These are phyloP conservation scores for Primulina eburnea DNA, from an alignment of 257 asterid species.

Conservation along the genomic window DNA sequence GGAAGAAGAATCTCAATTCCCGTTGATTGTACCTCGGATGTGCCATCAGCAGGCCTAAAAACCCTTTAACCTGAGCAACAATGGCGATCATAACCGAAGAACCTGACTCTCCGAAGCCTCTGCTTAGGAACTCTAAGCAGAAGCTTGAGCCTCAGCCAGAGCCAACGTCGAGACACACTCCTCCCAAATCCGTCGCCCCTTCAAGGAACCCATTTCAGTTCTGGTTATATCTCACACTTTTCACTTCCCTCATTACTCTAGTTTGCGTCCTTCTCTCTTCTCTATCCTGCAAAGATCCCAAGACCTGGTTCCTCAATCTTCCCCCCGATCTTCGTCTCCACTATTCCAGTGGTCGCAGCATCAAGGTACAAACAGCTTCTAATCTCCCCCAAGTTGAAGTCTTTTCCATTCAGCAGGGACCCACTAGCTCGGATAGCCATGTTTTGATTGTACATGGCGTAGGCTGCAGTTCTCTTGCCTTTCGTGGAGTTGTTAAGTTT, in stretches of 20 bases:
- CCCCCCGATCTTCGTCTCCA: slow-evolving; percentile 66
- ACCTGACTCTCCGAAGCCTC: slow-evolving; percentile 43
- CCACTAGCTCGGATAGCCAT: slow-evolving; percentile 42
- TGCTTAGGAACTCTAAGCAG: slow-evolving; percentile 37
- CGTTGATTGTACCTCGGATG: too few relatives aligned
- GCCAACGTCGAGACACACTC: slow-evolving; percentile 27
- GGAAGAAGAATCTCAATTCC: too few relatives aligned
- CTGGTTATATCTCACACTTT: slow-evolving; percentile 71
- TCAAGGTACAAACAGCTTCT: slow-evolving; percentile 72
- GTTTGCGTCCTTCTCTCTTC: slow-evolving; percentile 44
- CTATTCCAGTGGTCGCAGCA: slow-evolving; percentile 64
- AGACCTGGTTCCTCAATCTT: slow-evolving; percentile 70
- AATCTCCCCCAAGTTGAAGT: slow-evolving; percentile 68
- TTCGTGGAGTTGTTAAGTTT: slow-evolving; percentile 41
- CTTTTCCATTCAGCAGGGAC: slow-evolving; percentile 68
- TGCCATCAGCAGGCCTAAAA: not conserved
- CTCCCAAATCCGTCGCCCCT: slow-evolving; percentile 28
- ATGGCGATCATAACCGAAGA: slow-evolving; percentile 77
- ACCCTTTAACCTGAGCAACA: slow-evolving; percentile 2
- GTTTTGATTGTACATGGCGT: slow-evolving; percentile 71
- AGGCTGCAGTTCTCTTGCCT: slow-evolving; percentile 78
- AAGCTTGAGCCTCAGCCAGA: slow-evolving; percentile 27
- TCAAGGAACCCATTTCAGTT: slow-evolving; percentile 63
- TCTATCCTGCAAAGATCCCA: slow-evolving; percentile 64
- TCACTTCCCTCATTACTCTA: slow-evolving; percentile 54